Percentiles rank a stretch among this genome's conserved stretches.
These are phyloP conservation scores for Boletus reticulatus DNA, from an alignment of 768 basidiomycete species.

Conservation along the genomic window DNA sequence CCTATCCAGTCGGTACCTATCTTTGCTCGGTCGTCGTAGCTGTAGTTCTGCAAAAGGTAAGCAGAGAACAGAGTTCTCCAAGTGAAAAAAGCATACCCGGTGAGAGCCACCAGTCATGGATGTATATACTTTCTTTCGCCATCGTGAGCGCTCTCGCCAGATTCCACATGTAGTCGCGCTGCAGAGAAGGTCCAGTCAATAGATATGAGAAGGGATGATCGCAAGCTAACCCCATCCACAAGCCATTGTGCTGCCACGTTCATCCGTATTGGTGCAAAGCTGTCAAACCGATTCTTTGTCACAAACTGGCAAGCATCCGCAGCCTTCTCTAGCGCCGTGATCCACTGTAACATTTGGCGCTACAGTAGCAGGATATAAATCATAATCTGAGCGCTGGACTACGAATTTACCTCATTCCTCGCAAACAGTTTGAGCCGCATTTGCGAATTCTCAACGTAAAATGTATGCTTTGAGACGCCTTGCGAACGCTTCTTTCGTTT, in stretches of 20 bases:
- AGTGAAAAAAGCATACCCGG: constrained; percentile 52
- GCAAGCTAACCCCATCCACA: constrained; percentile 81
- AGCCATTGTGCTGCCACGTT: constrained; percentile 98
- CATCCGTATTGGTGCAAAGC: constrained; percentile 88
- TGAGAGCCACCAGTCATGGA: constrained; percentile 98
- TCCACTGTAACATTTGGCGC: constrained; percentile 98
- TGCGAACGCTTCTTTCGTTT: constrained; percentile 47
- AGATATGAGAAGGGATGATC: neutral
- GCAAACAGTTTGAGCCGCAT: constrained; percentile 84
- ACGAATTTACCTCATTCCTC: constrained; percentile 65
- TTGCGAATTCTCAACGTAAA: constrained; percentile 91
- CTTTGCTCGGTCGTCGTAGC: constrained; percentile 80
- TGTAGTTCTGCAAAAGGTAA: constrained; percentile 58
- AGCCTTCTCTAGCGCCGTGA: constrained; percentile 83
- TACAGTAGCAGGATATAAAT: constrained; percentile 26
- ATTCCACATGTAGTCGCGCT: constrained; percentile 99
- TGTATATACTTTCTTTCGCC: constrained; percentile 86
- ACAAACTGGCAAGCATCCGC: constrained; percentile 76
- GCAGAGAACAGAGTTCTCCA: neutral
- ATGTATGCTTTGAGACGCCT: constrained; percentile 89
- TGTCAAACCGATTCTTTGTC: constrained; percentile 83
- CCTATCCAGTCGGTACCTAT: constrained; percentile 82
- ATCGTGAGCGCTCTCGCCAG: constrained; percentile 86
- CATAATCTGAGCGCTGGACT: neutral
- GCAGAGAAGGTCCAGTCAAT: constrained; percentile 5